Conservation (phyloP, 345 rosid genomes). For the Ceriops tagal region DNA sequence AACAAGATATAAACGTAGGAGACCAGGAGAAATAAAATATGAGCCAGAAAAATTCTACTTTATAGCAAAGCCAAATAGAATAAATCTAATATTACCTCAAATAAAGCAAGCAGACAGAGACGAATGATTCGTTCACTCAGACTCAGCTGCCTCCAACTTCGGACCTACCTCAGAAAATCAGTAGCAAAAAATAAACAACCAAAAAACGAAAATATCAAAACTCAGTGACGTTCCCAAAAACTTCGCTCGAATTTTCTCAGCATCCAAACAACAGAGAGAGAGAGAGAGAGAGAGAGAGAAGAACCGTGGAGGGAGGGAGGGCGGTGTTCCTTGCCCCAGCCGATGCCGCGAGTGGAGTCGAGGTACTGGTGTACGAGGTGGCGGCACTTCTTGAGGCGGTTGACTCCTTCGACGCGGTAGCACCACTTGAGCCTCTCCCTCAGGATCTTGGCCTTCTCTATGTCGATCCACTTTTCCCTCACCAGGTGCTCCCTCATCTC, state of each 20-base stretch:
- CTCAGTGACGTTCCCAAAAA: neutral
- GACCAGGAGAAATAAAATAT: too few species aligned
- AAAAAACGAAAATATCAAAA: neutral
- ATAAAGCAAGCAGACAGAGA: slow-evolving; percentile 9
- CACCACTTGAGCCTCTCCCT: slow-evolving; percentile 92
- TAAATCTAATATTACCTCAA: neutral
- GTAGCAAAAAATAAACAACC: neutral
- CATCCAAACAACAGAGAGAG: neutral
- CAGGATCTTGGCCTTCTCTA: slow-evolving; percentile 95
- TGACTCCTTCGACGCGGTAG: slow-evolving; percentile 94
- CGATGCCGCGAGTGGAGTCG: slow-evolving; percentile 94
- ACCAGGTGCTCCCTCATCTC: slow-evolving; percentile 97
- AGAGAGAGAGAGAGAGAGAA: neutral
- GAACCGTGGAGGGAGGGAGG: slow-evolving; percentile 84
- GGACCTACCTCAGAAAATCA: slow-evolving; percentile 42
- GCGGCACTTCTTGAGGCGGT: slow-evolving; percentile 96
- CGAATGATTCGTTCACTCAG: slow-evolving; percentile 29
- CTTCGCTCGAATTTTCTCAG: neutral
- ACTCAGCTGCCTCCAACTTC: slow-evolving; percentile 47
- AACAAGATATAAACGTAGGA: too few species aligned
- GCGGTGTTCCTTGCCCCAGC: slow-evolving; percentile 99
- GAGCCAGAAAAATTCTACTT: too few species aligned
- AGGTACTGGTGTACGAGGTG: slow-evolving; percentile 89
- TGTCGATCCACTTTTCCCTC: slow-evolving; percentile 97
- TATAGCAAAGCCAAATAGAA: neutral